phyloP scores from a whole-genome alignment of 176 grass and related monocot species.

The Otatea glauca region DNA sequence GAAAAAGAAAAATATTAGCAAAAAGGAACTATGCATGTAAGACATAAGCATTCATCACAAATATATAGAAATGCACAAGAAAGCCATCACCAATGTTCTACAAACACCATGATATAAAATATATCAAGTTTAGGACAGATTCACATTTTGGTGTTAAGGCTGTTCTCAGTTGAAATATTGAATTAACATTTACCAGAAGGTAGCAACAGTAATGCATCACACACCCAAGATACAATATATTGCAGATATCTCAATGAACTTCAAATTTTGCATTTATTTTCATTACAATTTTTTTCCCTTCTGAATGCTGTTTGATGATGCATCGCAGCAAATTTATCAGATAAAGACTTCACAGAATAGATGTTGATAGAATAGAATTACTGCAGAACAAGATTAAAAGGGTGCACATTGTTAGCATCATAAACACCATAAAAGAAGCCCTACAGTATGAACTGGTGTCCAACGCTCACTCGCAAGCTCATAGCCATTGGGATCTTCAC shows the following conservation, averaged over 20 bases:
- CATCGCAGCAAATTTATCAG: not conserved
- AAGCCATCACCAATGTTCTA: conserved; percentile 16
- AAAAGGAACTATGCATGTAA: not conserved
- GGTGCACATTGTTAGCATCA: not conserved
- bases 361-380: not conserved
- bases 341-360: not conserved
- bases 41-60: not conserved
- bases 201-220: not conserved
- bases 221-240: not conserved
- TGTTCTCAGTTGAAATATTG: not conserved
- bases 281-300: not conserved
- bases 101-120: not conserved
- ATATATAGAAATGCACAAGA: not conserved
- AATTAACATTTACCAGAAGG: not conserved
- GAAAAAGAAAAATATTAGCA: not conserved
- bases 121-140: not conserved
- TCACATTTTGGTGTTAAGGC: not conserved
- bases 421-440: conserved; percentile 27
- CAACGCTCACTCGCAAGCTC: conserved; percentile 97
- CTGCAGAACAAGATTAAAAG: not conserved
- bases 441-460: conserved; percentile 94
- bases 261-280: not conserved
- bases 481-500: conserved; percentile 93
- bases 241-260: conserved; percentile 5
- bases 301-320: not conserved